phyloP scores from a whole-genome alignment of 805 yeast species.

The Hanseniaspora mollemarum region DNA sequence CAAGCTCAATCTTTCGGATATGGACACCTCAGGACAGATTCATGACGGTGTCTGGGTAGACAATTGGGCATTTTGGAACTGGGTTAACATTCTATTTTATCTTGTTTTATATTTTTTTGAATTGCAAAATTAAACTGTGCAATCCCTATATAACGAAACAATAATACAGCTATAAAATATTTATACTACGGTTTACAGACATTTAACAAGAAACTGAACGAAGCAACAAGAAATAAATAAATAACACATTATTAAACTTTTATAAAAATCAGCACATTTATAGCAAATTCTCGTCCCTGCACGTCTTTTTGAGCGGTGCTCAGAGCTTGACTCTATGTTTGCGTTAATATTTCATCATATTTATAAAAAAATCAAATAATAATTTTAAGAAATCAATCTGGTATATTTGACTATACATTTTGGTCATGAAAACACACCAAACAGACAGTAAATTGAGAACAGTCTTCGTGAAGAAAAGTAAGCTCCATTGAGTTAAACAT shows the following conservation, averaged over 20 bases:
- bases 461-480: constrained; percentile 51
- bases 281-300: constrained; percentile 62
- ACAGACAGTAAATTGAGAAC: constrained; percentile 19
- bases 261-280: constrained; percentile 10
- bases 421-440: constrained; percentile 1
- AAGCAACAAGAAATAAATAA: neutral
- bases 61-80: constrained; percentile 96
- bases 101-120: constrained; percentile 72
- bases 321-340: constrained; percentile 90
- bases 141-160: no score
- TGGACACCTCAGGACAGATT: constrained; percentile 21
- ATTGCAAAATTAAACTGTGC: constrained; percentile 27
- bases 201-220: neutral
- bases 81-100: constrained; percentile 81
- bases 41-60: constrained; percentile 30
- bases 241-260: neutral
- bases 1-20: constrained; percentile 12
- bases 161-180: neutral
- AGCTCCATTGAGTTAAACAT: constrained; percentile 72
- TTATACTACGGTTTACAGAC: neutral
- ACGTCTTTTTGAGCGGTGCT: constrained; percentile 32
- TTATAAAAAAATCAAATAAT: neutral
- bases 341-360: constrained; percentile 62
- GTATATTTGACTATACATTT: constrained; percentile 59
- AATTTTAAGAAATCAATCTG: constrained; percentile 32